Evolutionary conservation across 495 filamentous ascomycete genomes (phyloP).

Genomic region (Chaetomium fimeti): DNA sequence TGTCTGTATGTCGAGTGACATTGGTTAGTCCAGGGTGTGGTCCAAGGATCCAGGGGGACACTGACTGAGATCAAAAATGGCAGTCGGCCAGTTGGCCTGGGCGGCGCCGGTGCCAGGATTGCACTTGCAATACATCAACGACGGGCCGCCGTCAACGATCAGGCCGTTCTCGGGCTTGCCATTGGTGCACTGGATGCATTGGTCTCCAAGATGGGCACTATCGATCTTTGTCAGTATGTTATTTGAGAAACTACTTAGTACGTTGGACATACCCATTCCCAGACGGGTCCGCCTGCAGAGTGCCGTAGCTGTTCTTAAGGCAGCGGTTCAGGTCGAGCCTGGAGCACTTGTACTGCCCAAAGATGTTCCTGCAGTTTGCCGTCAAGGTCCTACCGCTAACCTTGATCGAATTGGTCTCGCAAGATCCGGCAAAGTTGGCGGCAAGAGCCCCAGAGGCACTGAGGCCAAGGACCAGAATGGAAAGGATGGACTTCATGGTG

Average conservation of each 20-base stretch:
- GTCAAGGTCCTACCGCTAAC: slow-evolving; percentile 27
- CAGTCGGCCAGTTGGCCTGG: slow-evolving; percentile 27
- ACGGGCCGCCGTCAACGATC: slow-evolving; percentile 15
- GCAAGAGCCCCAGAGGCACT: slow-evolving; percentile 10
- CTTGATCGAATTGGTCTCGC: slow-evolving; percentile 25
- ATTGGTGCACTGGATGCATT: slow-evolving; percentile 33
- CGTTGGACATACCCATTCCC: slow-evolving; percentile 20
- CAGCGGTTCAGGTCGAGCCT: slow-evolving; percentile 32
- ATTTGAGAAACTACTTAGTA: neutral
- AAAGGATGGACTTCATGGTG: slow-evolving; percentile 12
- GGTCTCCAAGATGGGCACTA: slow-evolving; percentile 27
- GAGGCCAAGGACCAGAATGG: slow-evolving; percentile 6
- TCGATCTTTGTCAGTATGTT: neutral
- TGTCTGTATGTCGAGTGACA: slow-evolving; percentile 17
- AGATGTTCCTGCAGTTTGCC: slow-evolving; percentile 30
- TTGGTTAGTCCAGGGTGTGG: neutral
- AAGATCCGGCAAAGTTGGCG: slow-evolving; percentile 26
- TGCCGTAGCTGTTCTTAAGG: slow-evolving; percentile 30
- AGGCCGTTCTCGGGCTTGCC: slow-evolving; percentile 16
- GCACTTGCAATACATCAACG: slow-evolving; percentile 29
- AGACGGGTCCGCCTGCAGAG: slow-evolving; percentile 23
- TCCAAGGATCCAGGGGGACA: neutral
- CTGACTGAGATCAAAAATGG: slow-evolving; percentile 31
- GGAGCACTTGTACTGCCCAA: slow-evolving; percentile 23
- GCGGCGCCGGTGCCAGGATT: slow-evolving; percentile 28